Base-by-base conservation (phyloP, 257 asterid genomes). In the Primulina eburnea region DNA sequence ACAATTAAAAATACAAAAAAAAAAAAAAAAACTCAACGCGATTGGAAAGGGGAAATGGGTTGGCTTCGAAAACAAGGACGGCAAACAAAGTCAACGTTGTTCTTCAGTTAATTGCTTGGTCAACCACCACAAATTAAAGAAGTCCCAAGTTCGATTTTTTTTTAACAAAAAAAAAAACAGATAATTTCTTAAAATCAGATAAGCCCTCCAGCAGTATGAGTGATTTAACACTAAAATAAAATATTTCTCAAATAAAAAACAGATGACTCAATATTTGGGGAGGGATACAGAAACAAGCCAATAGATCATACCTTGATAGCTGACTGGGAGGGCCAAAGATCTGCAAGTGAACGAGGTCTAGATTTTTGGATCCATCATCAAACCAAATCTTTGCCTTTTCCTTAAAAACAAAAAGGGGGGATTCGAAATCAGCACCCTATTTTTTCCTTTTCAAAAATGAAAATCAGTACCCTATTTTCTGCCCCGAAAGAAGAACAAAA, bases 61-160 rank as follows among this genome's bases (percentile, higher is more conserved):
- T 26, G 63, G 62, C 73, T 72, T 67, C 66, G 71, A 76, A 67
- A 68, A 66, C 60, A 72, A 32, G 62, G 76, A 69, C 53, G 68
- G 82, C 78, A 84, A 74, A 82, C 82, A 59, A 47, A 47, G 68
- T 62, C 63, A 70, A 24, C 71, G 35, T 74, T 80, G 77, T 73
- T 37, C 74, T 75, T 60, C 73, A 65, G 37, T 55, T 58, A 58
- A 47, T 40, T 20, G 62, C 72, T 73, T 71, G 69, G 82, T 76
- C 93, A 84, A 81, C 74, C 55, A 71, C 76, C 74, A 71, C 65
- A 74, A 77, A 80, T 78, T 88, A 86, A 77, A 88, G 84, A 85
- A 84, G 77, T 86, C 70, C 75, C 83, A 77, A 79, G 69, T 77
- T 74, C 75, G 72, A 9, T 8, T 40, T 14, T 47, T 40, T 47